Evolutionary conservation across 2,329 filamentous ascomycete genomes (phyloP), one percentile per base, ranked within the genome.

Genomic region (Sporothrix pseudoabietina): DNA sequence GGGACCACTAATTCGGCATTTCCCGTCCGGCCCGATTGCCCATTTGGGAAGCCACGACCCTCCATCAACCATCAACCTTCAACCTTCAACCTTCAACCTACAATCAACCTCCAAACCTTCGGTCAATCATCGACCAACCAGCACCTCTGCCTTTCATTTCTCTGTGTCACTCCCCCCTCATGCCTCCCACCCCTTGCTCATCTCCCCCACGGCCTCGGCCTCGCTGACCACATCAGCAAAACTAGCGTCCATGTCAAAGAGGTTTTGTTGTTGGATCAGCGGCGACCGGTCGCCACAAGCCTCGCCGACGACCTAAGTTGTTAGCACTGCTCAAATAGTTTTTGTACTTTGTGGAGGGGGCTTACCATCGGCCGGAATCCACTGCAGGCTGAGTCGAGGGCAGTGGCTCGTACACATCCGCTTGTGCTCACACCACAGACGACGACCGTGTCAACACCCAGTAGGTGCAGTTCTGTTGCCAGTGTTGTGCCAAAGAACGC

Each of bases 351-450:
- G 22, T 30, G 32, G 9, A 26, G n/a, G 26, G 26, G 26, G 26
- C 57, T 32, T 39, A 83, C 82, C 82, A 85, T 85, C 16, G 83
- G 82, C 59, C 83, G 79, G 65, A 82, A 84, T 0, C 83, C 83
- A 72, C 80, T 73, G 72, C 83, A 82, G 81, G 85, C 83, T 3
- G 83, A 80, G 74, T 85, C 84, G 69, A 85, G 75, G 1, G 83
- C 82, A 16, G 79, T 82, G 0, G 83, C 83, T 68, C 84, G 79
- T 70, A 85, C 72, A 75, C 84, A 85, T 0, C 84, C 84, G 73
- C 81, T 82, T 16, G 83, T 85, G 77, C 83, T 84, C 57, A 85
- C 84, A 22, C 84, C 84, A 74, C 83, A 84, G 19, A 86, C 78
- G 7, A 85, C 82, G 30, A 84, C 76, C 7, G 83, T 84, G 74